Base-by-base conservation (phyloP, 1,284 basidiomycete genomes). In the Naganishia liquefaciens region DNA sequence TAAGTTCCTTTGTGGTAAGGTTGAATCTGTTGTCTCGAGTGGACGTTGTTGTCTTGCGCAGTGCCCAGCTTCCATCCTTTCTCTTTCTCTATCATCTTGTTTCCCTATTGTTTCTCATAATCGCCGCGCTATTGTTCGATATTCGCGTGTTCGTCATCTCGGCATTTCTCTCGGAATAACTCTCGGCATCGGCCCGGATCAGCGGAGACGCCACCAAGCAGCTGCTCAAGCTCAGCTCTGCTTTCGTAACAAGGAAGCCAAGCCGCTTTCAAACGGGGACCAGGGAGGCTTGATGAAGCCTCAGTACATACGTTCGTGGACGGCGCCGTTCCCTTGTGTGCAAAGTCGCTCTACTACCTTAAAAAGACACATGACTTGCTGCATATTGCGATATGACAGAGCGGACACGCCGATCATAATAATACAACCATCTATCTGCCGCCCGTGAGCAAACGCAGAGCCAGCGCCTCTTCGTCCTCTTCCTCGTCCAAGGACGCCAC, bases 401-500 rank as follows among this genome's bases (percentile, higher is more conserved):
- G 3, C 28, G 19, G 17, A 37, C 33, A 37, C 33, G n/a, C n/a
- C n/a, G n/a, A n/a, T 37, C 10, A 37, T 37, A 2, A 37, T 37
- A 7, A 37, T 37, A 37, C 60, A 23, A 33, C n/a, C n/a, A 15
- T 42, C 53, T 49, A 63, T n/a, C 50, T 19, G 30, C 44, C 63
- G 23, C 74, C 75, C 40, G 74, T 74, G 23, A 77, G 68, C 54
- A 79, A 63, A 19, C 75, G 69, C 55, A 78, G 63, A 2, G 78
- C 77, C 39, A 80, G 65, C 62, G 72, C 76, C 68, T 79, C 78
- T 63, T 78, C 77, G 65, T 79, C 76, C 66, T 78, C 77, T 30
- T 75, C 63, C 40, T 62, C 69, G 19, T 52, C 50, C 60, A 62
- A n/a, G 15, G 58, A 37, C 33, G 33, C 27, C 57, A 17, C 42